These are phyloP conservation scores for Mrakia hoshinonis DNA, from an alignment of 768 basidiomycete species.

Conservation along the genomic window DNA sequence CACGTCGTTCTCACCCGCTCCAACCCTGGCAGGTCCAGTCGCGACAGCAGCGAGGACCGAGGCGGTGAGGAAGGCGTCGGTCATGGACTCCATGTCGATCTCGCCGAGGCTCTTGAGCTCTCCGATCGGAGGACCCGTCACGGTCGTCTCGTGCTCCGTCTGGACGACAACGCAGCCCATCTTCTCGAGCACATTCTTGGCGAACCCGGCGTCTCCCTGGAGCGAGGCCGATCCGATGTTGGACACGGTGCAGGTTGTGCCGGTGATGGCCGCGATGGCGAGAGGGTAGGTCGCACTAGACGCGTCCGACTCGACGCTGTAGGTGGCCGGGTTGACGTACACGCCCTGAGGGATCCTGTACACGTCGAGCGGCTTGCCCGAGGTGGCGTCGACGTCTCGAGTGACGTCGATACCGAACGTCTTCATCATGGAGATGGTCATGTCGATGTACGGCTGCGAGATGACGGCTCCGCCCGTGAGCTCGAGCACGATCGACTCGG, in stretches of 20 bases:
- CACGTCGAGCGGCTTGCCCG: conserved; percentile 60
- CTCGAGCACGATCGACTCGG: conserved; percentile 72
- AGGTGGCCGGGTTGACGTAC: conserved; percentile 68
- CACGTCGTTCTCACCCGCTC: conserved; percentile 37
- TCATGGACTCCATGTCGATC: conserved; percentile 99
- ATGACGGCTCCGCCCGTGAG: conserved; percentile 91
- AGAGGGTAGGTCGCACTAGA: conserved; percentile 94
- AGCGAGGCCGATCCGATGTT: conserved; percentile 85
- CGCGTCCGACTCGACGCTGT: conserved; percentile 91
- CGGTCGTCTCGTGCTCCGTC: conserved; percentile 79
- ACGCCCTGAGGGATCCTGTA: conserved; percentile 73
- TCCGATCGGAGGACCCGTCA: conserved; percentile 76
- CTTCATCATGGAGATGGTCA: conserved; percentile 97
- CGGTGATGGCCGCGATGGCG: conserved; percentile 92
- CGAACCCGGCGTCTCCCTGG: conserved; percentile 96
- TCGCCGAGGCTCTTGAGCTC: conserved; percentile 71
- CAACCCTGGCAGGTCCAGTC: conserved; percentile 28
- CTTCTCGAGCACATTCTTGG: conserved; percentile 78
- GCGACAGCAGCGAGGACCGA: conserved; percentile 83
- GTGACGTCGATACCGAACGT: conserved; percentile 74
- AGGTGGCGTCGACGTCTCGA: conserved; percentile 54
- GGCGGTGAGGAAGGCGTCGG: conserved; percentile 96
- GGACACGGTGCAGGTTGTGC: conserved; percentile 84
- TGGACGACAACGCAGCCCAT: conserved; percentile 93
- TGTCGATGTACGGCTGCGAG: conserved; percentile 98